A percentile compares a stretch with the other conserved stretches of the same genome.
Conservation (phyloP, 2,329 filamentous ascomycete species). For the Amylocarpus encephaloides region DNA sequence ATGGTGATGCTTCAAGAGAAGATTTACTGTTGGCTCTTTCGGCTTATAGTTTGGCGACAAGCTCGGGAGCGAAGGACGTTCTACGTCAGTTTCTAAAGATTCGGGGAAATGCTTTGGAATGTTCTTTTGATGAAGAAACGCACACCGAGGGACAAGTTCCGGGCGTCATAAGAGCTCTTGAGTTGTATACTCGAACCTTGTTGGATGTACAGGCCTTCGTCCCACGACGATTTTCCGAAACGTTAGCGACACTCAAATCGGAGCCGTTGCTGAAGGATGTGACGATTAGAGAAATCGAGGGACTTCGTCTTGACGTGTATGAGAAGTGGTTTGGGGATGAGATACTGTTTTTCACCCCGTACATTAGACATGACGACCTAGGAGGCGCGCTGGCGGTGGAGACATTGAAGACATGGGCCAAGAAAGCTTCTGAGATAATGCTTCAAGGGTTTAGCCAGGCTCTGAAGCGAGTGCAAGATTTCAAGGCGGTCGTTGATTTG, state of each 20-base stretch:
- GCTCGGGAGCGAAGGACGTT: conserved; percentile 71
- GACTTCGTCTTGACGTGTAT: conserved; percentile 70
- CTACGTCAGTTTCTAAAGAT: conserved; percentile 72
- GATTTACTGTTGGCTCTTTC: conserved; percentile 66
- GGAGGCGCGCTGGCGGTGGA: conserved; percentile 53
- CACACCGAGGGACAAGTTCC: conserved; percentile 33
- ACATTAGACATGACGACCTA: conserved; percentile 74
- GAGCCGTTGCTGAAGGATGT: conserved; percentile 66
- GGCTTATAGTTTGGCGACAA: conserved; percentile 77
- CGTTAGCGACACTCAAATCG: conserved; percentile 62
- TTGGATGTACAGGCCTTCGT: conserved; percentile 71
- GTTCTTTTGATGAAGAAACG: conserved; percentile 47
- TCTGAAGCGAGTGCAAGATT: conserved; percentile 55
- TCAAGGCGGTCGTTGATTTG: conserved; percentile 62
- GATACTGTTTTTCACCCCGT: conserved; percentile 78
- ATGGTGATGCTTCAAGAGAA: conserved; percentile 37
- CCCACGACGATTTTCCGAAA: conserved; percentile 63
- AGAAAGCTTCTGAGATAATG: conserved; percentile 51
- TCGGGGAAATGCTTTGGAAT: conserved; percentile 60
- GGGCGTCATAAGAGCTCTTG: conserved; percentile 57
- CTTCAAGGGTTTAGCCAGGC: conserved; percentile 55
- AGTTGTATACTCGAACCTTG: conserved; percentile 70
- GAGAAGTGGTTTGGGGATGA: conserved; percentile 77
- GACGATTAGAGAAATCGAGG: conserved; percentile 58
- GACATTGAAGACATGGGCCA: conserved; percentile 58